Conservation (phyloP, 2,329 filamentous ascomycete species). For the Stachybotrys chartarum region DNA sequence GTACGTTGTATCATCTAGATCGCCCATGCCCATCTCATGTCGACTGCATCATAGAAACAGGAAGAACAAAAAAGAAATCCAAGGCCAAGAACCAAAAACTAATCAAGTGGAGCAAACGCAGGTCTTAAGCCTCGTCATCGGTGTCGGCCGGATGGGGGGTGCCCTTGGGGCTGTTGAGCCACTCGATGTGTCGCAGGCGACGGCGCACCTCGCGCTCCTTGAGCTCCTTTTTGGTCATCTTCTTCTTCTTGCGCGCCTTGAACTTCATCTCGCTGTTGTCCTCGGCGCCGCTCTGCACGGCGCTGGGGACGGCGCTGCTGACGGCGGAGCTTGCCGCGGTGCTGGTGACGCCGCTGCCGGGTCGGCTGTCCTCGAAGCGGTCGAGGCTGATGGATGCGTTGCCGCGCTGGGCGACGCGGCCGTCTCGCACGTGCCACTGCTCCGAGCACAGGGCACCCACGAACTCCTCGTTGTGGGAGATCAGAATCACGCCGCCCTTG, state of each 20-base stretch:
- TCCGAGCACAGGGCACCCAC: constrained; percentile 92
- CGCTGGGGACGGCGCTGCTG: constrained; percentile 46
- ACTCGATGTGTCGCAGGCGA: constrained; percentile 76
- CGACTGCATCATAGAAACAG: background rate
- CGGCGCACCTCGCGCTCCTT: constrained; percentile 90
- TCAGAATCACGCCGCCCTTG: constrained; percentile 98
- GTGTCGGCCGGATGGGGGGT: constrained; percentile 72
- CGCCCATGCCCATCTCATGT: too few relatives aligned
- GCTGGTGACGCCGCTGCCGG: constrained; percentile 49
- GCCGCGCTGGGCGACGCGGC: constrained; percentile 78
- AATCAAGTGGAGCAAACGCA: background rate
- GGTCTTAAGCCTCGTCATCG: constrained; percentile 58
- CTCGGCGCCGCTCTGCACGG: constrained; percentile 75
- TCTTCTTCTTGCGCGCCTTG: constrained; percentile 89
- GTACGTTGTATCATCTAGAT: too few relatives aligned
- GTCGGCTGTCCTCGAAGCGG: constrained; percentile 78
- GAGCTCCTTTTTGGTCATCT: constrained; percentile 92
- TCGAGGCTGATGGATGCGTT: constrained; percentile 66
- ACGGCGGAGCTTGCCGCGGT: constrained; percentile 50
- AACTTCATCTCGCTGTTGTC: constrained; percentile 80
- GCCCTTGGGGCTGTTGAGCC: constrained; percentile 80
- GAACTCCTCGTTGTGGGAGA: constrained; percentile 99
- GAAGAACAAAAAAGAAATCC: background rate
- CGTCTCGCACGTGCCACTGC: constrained; percentile 90
- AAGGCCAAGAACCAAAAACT: background rate